These are phyloP conservation scores for Leishmania amazonensis DNA, from an alignment of 208 protist species.

Conservation along the genomic window DNA sequence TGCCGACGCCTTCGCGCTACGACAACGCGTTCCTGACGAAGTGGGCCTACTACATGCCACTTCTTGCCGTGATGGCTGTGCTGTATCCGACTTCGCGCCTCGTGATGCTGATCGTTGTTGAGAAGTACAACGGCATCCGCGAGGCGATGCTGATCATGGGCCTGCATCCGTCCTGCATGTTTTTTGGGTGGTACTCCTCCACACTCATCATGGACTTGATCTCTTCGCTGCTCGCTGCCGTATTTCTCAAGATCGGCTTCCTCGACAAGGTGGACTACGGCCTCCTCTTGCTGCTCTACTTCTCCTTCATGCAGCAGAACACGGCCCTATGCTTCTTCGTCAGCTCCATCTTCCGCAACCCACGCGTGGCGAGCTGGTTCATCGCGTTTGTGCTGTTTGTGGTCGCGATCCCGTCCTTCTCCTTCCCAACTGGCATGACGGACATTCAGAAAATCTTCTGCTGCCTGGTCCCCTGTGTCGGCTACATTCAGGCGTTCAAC, in stretches of 20 bases:
- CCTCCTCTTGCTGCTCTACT: slow-evolving; percentile 76
- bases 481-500: slow-evolving; percentile 52
- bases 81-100: slow-evolving; percentile 75
- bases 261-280: slow-evolving; percentile 55
- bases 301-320: slow-evolving; percentile 75
- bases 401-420: slow-evolving; percentile 65
- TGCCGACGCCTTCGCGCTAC: slow-evolving; percentile 52
- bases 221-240: slow-evolving; percentile 48
- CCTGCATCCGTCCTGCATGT: slow-evolving; percentile 68
- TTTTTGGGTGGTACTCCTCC: slow-evolving; percentile 70
- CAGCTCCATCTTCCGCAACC: slow-evolving; percentile 79
- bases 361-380: slow-evolving; percentile 65
- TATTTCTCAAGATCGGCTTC: slow-evolving; percentile 70
- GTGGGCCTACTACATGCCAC: slow-evolving; percentile 78
- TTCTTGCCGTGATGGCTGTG: slow-evolving; percentile 68
- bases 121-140: slow-evolving; percentile 78
- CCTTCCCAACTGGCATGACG: slow-evolving; percentile 61
- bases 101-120: slow-evolving; percentile 70
- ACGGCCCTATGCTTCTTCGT: slow-evolving; percentile 72
- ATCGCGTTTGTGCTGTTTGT: slow-evolving; percentile 73
- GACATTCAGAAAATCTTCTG: slow-evolving; percentile 42
- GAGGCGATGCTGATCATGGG: slow-evolving; percentile 92
- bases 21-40: slow-evolving; percentile 58
- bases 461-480: slow-evolving; percentile 66
- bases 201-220: slow-evolving; percentile 64